Evolutionary conservation across 805 yeast genomes (phyloP).

Genomic region (Blastobotrys terrestris): DNA sequence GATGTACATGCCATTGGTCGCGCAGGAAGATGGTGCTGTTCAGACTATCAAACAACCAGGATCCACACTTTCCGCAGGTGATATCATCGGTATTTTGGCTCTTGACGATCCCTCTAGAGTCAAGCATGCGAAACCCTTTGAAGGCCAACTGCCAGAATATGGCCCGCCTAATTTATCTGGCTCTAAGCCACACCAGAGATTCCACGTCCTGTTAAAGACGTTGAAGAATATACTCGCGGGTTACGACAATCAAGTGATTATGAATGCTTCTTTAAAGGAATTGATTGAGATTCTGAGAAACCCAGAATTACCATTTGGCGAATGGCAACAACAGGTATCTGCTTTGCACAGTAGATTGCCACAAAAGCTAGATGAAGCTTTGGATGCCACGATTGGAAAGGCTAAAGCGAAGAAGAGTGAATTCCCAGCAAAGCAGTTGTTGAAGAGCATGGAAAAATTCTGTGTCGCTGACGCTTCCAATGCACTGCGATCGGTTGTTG

Average conservation of each 20-base stretch:
- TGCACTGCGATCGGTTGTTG: slow-evolving; percentile 44
- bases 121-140: slow-evolving; percentile 91
- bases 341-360: slow-evolving; percentile 93
- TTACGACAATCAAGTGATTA: slow-evolving; percentile 89
- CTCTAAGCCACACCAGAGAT: slow-evolving; percentile 74
- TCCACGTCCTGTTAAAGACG: slow-evolving; percentile 49
- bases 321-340: slow-evolving; percentile 80
- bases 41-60: slow-evolving; percentile 97
- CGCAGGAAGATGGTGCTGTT: slow-evolving; percentile 88
- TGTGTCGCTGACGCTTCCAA: slow-evolving; percentile 45
- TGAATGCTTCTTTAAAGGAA: slow-evolving; percentile 74
- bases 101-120: slow-evolving; percentile 96
- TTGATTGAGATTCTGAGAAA: slow-evolving; percentile 69
- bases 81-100: slow-evolving; percentile 88
- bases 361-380: slow-evolving; percentile 59
- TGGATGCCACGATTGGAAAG: slow-evolving; percentile 62
- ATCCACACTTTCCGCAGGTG: slow-evolving; percentile 94
- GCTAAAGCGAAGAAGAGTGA: slow-evolving; percentile 60
- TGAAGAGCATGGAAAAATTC: slow-evolving; percentile 64
- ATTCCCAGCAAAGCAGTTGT: slow-evolving; percentile 87
- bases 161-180: slow-evolving; percentile 84
- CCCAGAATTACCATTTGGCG: slow-evolving; percentile 83
- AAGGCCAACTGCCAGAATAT: slow-evolving; percentile 84
- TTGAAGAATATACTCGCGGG: slow-evolving; percentile 80
- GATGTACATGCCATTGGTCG: slow-evolving; percentile 96